These are phyloP conservation scores for Aegilops bicornis DNA, from an alignment of 176 grass and related monocot species.

Conservation along the genomic window DNA sequence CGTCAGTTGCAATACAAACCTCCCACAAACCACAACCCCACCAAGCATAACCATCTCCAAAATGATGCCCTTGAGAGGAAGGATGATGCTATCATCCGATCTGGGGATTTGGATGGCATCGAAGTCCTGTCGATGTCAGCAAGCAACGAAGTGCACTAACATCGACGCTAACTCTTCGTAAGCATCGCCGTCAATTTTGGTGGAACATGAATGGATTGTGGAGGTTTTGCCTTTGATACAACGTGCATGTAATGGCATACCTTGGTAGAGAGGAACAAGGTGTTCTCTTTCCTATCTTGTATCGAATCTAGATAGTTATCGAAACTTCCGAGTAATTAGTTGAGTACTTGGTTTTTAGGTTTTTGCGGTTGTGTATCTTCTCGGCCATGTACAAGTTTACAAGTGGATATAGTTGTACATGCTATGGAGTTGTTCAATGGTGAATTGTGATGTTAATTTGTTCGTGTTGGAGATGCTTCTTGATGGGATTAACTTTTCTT, in stretches of 20 bases:
- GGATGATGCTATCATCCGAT: too few relatives aligned
- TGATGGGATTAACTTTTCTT: too few relatives aligned
- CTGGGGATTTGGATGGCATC: constrained; percentile 8
- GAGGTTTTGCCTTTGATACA: constrained; percentile 18
- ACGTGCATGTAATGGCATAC: neutral
- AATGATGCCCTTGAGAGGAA: too few relatives aligned
- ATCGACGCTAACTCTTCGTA: constrained; percentile 17
- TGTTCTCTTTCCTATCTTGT: neutral
- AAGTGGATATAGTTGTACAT: constrained; percentile 53
- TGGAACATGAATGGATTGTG: neutral
- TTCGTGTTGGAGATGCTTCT: neutral
- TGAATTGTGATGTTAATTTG: neutral
- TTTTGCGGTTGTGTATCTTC: constrained; percentile 29
- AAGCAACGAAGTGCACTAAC: constrained; percentile 12
- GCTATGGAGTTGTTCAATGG: neutral
- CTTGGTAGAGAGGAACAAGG: constrained; percentile 23
- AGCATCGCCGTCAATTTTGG: neutral
- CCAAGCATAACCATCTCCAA: too few relatives aligned
- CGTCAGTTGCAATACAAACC: too few relatives aligned
- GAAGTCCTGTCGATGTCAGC: constrained; percentile 4
- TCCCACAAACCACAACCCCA: too few relatives aligned
- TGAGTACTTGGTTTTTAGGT: constrained; percentile 36
- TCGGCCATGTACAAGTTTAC: neutral
- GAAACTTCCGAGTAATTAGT: neutral
- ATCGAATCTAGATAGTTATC: neutral